Conservation (phyloP, 345 rosid genomes). For the Aurinia saxatilis region DNA sequence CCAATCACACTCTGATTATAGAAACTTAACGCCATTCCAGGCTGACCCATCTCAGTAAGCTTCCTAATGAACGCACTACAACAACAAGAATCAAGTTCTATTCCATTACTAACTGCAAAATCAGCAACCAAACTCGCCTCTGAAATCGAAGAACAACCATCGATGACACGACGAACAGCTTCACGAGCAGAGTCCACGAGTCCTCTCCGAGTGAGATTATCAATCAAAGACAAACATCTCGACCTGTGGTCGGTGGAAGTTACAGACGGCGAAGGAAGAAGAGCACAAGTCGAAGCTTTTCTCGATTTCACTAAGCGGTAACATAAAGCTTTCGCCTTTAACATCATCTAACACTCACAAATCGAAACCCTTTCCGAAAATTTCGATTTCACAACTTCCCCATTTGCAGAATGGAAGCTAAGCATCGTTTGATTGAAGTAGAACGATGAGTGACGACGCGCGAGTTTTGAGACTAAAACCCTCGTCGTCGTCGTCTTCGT, state of each 20-base stretch:
- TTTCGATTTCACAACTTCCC: constrained; percentile 4
- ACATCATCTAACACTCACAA: constrained; percentile 22
- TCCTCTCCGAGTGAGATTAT: constrained; percentile 39
- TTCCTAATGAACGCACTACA: constrained; percentile 33
- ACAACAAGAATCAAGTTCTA: constrained; percentile 36
- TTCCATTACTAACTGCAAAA: constrained; percentile 32
- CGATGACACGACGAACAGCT: constrained; percentile 37
- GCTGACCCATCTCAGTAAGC: constrained; percentile 38
- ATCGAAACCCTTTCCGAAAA: neutral
- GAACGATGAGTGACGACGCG: constrained; percentile 11
- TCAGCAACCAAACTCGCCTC: constrained; percentile 36
- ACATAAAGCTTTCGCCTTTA: constrained; percentile 15
- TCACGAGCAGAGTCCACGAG: constrained; percentile 34
- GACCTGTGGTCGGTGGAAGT: constrained; percentile 29
- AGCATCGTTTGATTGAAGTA: constrained; percentile 6
- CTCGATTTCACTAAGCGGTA: constrained; percentile 27
- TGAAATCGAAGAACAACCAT: constrained; percentile 27
- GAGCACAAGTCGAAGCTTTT: constrained; percentile 31
- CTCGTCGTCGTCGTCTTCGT: constrained; percentile 18
- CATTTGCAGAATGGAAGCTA: constrained; percentile 1
- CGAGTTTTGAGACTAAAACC: constrained; percentile 23
- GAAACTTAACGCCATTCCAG: constrained; percentile 34
- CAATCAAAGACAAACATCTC: constrained; percentile 37
- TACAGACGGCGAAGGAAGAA: constrained; percentile 5
- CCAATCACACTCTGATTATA: constrained; percentile 32